Conservation (phyloP, 140 eudicot species). For the Bidens hawaiensis region DNA sequence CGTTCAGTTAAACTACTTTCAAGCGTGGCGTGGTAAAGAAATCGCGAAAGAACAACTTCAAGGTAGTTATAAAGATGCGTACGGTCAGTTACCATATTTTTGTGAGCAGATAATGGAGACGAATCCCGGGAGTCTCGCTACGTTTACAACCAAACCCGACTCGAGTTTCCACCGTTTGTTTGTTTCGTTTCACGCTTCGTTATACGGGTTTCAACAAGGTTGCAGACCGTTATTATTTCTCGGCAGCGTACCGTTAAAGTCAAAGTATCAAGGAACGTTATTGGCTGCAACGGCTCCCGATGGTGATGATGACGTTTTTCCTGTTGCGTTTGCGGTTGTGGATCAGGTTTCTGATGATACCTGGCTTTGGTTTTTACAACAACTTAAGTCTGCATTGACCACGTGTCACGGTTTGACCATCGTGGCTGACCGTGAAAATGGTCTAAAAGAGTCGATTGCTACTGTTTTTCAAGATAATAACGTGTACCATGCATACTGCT, state of each 20-base stretch:
- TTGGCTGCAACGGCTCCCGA: constrained; percentile 91
- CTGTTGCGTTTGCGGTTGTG: constrained; percentile 94
- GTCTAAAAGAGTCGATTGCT: constrained; percentile 61
- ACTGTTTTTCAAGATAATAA: constrained; percentile 50
- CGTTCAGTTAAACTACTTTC: constrained; percentile 76
- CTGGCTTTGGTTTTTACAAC: constrained; percentile 87
- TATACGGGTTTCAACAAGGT: constrained; percentile 69
- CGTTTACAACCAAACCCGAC: constrained; percentile 76
- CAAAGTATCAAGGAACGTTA: constrained; percentile 86
- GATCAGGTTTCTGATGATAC: constrained; percentile 63
- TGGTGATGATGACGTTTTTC: constrained; percentile 79
- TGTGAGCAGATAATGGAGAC: constrained; percentile 89
- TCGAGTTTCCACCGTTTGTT: constrained; percentile 89
- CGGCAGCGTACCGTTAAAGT: constrained; percentile 62
- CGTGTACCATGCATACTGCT: constrained; percentile 67
- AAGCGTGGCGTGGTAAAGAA: constrained; percentile 98
- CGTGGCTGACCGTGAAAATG: constrained; percentile 76
- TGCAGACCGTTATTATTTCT: constrained; percentile 87
- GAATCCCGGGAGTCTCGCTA: constrained; percentile 92
- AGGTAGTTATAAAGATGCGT: constrained; percentile 92
- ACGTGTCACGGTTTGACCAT: constrained; percentile 49
- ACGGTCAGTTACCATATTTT: constrained; percentile 67
- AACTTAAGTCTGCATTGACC: constrained; percentile 59
- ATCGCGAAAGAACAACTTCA: constrained; percentile 94
- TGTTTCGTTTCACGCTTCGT: constrained; percentile 71